These are phyloP conservation scores for Ambrosia hybrid DNA, from an alignment of 140 eudicot species.

Conservation along the genomic window DNA sequence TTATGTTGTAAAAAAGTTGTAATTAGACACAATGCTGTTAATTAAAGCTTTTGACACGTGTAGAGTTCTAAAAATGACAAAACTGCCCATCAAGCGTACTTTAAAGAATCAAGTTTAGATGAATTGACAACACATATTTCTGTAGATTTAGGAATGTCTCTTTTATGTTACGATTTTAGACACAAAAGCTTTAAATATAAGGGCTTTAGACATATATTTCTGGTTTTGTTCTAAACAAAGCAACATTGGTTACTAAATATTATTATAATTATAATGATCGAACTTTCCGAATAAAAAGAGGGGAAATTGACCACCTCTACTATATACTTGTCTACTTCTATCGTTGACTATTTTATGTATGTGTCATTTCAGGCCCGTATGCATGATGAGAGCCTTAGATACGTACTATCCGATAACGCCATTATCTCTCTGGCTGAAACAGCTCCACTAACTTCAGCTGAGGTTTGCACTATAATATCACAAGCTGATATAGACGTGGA, in stretches of 20 bases:
- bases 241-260: background rate
- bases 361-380: constrained; percentile 77
- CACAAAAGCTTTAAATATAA: background rate
- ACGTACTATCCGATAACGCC: constrained; percentile 79
- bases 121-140: background rate
- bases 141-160: too few species aligned
- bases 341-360: constrained; percentile 14
- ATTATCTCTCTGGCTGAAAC: constrained; percentile 65
- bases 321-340: too few species aligned
- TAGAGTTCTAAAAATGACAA: background rate
- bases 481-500: constrained; percentile 62
- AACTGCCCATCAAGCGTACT: background rate
- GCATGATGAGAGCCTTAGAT: constrained; percentile 96
- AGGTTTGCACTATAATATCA: constrained; percentile 51
- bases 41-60: background rate
- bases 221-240: background rate
- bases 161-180: background rate
- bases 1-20: background rate
- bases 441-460: constrained; percentile 47
- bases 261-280: background rate
- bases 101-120: background rate
- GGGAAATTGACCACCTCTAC: too few species aligned
- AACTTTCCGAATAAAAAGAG: too few species aligned
- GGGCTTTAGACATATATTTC: background rate
- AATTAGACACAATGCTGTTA: too few species aligned